A percentile compares a stretch with the other conserved stretches of the same genome.
Evolutionary conservation across 495 filamentous ascomycete genomes (phyloP).

Genomic region (Penicillium simplicissimum): DNA sequence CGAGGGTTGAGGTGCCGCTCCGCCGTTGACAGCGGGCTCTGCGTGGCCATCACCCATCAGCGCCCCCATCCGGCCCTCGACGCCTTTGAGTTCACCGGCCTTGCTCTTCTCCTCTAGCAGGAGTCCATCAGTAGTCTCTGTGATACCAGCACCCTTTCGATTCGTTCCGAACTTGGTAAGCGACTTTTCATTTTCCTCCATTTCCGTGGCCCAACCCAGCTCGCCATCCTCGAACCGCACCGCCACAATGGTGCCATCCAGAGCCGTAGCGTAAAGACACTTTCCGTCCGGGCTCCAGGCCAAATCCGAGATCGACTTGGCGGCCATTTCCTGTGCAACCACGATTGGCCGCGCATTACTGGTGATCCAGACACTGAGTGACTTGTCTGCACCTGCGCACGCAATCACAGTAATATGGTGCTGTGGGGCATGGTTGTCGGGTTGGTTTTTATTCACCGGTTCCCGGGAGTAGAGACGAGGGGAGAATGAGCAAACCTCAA

Average conservation of each 20-base stretch:
- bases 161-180: conserved; percentile 90
- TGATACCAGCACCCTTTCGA: conserved; percentile 79
- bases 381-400: conserved; percentile 94
- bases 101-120: conserved; percentile 89
- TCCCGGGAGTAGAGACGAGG: conserved; percentile 83
- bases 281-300: conserved; percentile 94
- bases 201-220: conserved; percentile 67
- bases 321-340: conserved; percentile 80
- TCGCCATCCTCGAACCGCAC: conserved; percentile 72
- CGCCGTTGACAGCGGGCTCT: conserved; percentile 46
- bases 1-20: conserved; percentile 30
- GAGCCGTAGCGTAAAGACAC: conserved; percentile 77
- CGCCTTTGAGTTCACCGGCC: conserved; percentile 81
- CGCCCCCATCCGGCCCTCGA: conserved; percentile 94
- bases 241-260: conserved; percentile 84
- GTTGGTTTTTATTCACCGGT: conserved; percentile 49
- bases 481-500: conserved; percentile 96
- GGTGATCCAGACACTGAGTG: conserved; percentile 95
- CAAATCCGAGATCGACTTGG: conserved; percentile 89
- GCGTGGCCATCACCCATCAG: conserved; percentile 79
- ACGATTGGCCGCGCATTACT: conserved; percentile 87
- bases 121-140: conserved; percentile 86
- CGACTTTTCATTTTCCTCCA: conserved; percentile 88
- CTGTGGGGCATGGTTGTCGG: conserved; percentile 41
- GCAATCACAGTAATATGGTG: conserved; percentile 89